Conservation (phyloP, 768 basidiomycete genomes). For the Pisolithus orientalis region DNA sequence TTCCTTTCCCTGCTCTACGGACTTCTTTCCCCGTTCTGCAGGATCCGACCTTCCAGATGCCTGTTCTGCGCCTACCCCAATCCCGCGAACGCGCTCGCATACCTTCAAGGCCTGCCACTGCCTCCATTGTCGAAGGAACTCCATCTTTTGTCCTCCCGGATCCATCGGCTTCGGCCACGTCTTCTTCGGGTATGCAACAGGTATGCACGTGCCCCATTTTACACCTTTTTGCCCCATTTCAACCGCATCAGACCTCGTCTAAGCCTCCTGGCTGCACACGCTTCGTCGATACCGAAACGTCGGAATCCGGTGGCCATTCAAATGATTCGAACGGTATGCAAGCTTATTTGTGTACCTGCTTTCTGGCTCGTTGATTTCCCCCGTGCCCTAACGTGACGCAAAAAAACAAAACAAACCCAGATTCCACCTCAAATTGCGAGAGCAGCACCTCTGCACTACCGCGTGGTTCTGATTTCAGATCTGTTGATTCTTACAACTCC, state of each 20-base stretch:
- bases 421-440: slow-evolving; percentile 1
- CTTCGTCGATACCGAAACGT: slow-evolving; percentile 3
- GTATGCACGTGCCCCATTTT: slow-evolving; percentile 4
- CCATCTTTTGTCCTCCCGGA: slow-evolving; percentile 36
- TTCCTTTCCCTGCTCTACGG: slow-evolving; percentile 12
- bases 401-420: slow-evolving; percentile 4
- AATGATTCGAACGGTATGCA: slow-evolving; percentile 19
- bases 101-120: slow-evolving; percentile 35
- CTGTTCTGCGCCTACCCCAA: slow-evolving; percentile 28
- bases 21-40: slow-evolving; percentile 19
- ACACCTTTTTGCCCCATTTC: not conserved
- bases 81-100: slow-evolving; percentile 22
- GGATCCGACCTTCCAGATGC: slow-evolving; percentile 23
- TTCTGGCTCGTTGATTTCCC: slow-evolving; percentile 9
- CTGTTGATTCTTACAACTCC: slow-evolving; percentile 13
- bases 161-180: slow-evolving; percentile 10
- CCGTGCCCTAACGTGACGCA: slow-evolving; percentile 10
- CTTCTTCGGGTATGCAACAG: slow-evolving; percentile 1
- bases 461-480: slow-evolving; percentile 10
- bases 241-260: not conserved
- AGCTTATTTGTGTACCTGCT: not conserved
- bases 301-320: slow-evolving; percentile 8
- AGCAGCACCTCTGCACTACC: not conserved
- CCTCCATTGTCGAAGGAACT: slow-evolving; percentile 38
- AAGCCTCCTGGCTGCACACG: slow-evolving; percentile 6